These are phyloP conservation scores for Podaxis rugospora DNA, from an alignment of 768 basidiomycete species.

Conservation along the genomic window DNA sequence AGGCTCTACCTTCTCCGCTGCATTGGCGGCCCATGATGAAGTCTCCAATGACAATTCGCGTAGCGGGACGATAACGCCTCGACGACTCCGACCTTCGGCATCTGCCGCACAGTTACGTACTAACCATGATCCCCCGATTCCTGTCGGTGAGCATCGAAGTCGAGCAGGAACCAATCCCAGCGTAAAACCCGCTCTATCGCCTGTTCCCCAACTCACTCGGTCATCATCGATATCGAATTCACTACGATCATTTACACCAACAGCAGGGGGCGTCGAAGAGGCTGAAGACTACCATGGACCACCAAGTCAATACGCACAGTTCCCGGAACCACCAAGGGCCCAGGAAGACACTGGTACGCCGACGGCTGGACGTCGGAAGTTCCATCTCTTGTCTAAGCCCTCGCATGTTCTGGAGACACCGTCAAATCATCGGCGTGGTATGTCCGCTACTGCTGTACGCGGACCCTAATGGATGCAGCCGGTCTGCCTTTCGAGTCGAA, in stretches of 20 bases:
- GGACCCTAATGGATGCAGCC: constrained; percentile 28
- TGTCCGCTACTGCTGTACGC: constrained; percentile 48
- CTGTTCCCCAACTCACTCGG: constrained; percentile 44
- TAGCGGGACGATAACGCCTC: constrained; percentile 52
- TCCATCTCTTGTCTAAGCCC: constrained; percentile 64
- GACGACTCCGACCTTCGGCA: constrained; percentile 65
- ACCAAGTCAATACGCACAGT: constrained; percentile 64
- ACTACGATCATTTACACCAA: constrained; percentile 31
- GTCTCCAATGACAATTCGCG: constrained; percentile 44
- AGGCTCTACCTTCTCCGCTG: constrained; percentile 45
- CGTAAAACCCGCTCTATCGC: constrained; percentile 34
- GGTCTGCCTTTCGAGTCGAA: constrained; percentile 10
- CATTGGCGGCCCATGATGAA: constrained; percentile 51
- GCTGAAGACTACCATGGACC: constrained; percentile 57
- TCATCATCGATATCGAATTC: constrained; percentile 58
- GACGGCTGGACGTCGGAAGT: constrained; percentile 60
- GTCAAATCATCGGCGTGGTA: constrained; percentile 45
- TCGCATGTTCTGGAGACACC: constrained; percentile 33
- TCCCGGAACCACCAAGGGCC: constrained; percentile 59
- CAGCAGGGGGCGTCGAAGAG: constrained; percentile 38
- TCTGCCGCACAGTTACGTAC: constrained; percentile 76
- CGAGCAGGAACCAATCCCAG: constrained; percentile 69
- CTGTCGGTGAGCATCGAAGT: constrained; percentile 44
- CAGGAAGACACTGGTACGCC: constrained; percentile 46
- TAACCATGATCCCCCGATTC: constrained; percentile 31